Conservation (phyloP, 495 filamentous ascomycete genomes). For the Bathelium albidoporum region DNA sequence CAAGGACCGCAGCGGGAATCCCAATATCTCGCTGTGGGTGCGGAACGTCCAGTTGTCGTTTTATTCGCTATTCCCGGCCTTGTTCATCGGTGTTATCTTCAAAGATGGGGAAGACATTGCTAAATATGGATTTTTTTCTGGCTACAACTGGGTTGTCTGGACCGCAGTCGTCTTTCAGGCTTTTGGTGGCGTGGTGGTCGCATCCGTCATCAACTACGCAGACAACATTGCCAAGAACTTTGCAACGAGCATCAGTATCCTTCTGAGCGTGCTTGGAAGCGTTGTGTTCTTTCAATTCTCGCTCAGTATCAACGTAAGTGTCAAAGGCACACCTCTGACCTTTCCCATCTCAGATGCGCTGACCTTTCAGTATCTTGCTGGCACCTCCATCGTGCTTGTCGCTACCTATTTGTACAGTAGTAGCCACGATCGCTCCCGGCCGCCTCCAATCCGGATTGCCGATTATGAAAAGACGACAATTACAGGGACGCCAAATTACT, state of each 20-base stretch:
- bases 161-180: conserved; percentile 72
- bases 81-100: conserved; percentile 76
- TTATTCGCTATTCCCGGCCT: conserved; percentile 70
- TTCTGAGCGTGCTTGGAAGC: conserved; percentile 75
- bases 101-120: conserved; percentile 78
- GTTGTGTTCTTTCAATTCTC: conserved; percentile 74
- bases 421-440: conserved; percentile 28
- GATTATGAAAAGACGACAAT: conserved; percentile 63
- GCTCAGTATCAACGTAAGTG: conserved; percentile 58
- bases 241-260: conserved; percentile 79
- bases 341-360: not conserved
- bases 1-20: conserved; percentile 56
- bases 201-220: conserved; percentile 75
- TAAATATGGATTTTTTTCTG: conserved; percentile 78
- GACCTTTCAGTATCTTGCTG: conserved; percentile 63
- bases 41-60: conserved; percentile 89
- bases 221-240: conserved; percentile 87
- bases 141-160: conserved; percentile 91
- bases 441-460: conserved; percentile 65
- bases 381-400: conserved; percentile 62
- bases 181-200: conserved; percentile 68
- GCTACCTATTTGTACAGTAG: conserved; percentile 76
- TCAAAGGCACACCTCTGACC: not conserved
- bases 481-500: conserved; percentile 36
- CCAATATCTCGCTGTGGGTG: conserved; percentile 65